Evolutionary conservation across 805 yeast genomes (phyloP).

Genomic region (Torulaspora microellipsoides): DNA sequence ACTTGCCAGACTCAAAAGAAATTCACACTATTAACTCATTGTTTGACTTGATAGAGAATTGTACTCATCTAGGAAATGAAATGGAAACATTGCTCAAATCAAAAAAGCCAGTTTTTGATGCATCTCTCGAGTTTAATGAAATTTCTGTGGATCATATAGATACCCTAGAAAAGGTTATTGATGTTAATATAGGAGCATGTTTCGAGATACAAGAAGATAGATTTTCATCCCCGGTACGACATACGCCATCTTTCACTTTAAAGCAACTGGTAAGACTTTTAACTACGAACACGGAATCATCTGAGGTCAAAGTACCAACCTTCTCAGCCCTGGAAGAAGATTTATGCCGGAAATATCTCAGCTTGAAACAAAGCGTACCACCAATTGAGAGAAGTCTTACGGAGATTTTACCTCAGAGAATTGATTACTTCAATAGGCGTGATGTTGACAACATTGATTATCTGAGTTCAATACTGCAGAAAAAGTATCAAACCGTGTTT

Average conservation of each 20-base stretch:
- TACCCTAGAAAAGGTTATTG: constrained; percentile 40
- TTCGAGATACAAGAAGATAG: constrained; percentile 38
- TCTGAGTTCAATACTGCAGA: constrained; percentile 32
- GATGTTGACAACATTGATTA: constrained; percentile 24
- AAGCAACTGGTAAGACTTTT: constrained; percentile 34
- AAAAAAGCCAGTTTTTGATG: constrained; percentile 36
- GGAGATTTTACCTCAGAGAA: constrained; percentile 47
- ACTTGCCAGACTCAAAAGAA: constrained; percentile 9
- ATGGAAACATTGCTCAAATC: constrained; percentile 26
- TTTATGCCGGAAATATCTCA: constrained; percentile 40
- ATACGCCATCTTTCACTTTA: constrained; percentile 36
- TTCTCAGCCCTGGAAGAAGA: constrained; percentile 38
- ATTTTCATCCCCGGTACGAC: constrained; percentile 40
- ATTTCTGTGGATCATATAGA: constrained; percentile 39
- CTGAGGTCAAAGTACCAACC: constrained; percentile 38
- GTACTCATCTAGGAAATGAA: constrained; percentile 19
- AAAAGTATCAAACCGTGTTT: constrained; percentile 39
- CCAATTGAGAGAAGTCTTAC: constrained; percentile 52
- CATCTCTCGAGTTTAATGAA: constrained; percentile 43
- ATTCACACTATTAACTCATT: constrained; percentile 13
- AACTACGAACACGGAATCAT: constrained; percentile 22
- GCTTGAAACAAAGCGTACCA: constrained; percentile 39
- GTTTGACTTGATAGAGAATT: constrained; percentile 33
- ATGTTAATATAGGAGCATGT: constrained; percentile 34
- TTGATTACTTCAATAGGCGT: constrained; percentile 41